Conservation (phyloP, 768 basidiomycete species). For the Hirschioporus abietinus region DNA sequence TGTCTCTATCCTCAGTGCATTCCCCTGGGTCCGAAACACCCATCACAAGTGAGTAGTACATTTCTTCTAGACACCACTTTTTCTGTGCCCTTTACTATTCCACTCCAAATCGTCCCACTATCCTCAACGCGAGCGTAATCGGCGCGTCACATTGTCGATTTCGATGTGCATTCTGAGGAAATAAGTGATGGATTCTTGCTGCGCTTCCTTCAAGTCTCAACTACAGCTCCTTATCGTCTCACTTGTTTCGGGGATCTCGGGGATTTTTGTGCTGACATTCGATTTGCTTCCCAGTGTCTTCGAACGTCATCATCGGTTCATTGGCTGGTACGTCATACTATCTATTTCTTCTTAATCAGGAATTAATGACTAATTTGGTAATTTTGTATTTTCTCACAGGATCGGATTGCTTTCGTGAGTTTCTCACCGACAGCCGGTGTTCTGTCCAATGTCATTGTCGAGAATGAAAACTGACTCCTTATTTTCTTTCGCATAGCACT, state of each 20-base stretch:
- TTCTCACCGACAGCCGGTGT: constrained; percentile 5
- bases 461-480: background rate
- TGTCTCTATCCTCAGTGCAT: constrained; percentile 31
- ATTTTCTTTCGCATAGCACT: constrained; percentile 14
- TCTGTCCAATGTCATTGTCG: constrained; percentile 13
- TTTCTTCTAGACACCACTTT: background rate
- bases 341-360: constrained; percentile 12
- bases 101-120: too few relatives aligned
- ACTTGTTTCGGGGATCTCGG: background rate
- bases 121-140: too few relatives aligned
- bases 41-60: constrained; percentile 33
- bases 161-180: background rate
- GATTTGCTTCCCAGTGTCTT: constrained; percentile 26
- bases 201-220: background rate
- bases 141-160: background rate
- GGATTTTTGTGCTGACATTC: background rate
- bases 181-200: background rate
- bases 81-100: background rate
- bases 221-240: background rate
- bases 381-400: constrained; percentile 17
- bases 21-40: constrained; percentile 39
- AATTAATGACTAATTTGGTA: constrained; percentile 9
- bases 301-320: constrained; percentile 38
- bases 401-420: constrained; percentile 27
- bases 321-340: constrained; percentile 31